These are phyloP conservation scores for Madurella mycetomatis DNA, from an alignment of 2,329 filamentous ascomycete species.

Conservation along the genomic window DNA sequence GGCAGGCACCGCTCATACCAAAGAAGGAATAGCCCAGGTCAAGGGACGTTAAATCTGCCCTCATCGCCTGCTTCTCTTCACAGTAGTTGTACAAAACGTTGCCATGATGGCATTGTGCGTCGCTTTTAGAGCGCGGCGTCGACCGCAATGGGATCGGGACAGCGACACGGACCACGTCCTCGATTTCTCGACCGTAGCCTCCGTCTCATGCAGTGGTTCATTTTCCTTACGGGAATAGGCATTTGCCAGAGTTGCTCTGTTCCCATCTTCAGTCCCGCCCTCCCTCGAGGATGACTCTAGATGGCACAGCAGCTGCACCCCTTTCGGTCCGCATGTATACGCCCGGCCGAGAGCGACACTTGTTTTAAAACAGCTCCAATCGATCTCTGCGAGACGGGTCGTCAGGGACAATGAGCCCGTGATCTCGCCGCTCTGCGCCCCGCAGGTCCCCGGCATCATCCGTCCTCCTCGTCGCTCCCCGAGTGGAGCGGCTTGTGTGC, in stretches of 20 bases:
- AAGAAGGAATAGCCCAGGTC: not conserved
- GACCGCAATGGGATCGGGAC: not conserved
- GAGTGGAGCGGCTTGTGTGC: conserved; percentile 7
- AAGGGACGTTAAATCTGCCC: not conserved
- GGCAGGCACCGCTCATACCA: too few species aligned
- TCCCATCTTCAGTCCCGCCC: too few species aligned
- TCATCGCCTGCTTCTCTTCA: not conserved
- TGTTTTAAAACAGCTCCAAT: conserved; percentile 17
- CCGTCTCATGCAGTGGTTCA: too few species aligned
- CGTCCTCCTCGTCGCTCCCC: not conserved
- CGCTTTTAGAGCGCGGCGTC: not conserved
- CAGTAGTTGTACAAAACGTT: not conserved
- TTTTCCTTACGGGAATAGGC: too few species aligned
- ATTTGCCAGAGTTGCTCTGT: too few species aligned
- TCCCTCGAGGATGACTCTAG: conserved; percentile 13
- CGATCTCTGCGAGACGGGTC: conserved; percentile 2
- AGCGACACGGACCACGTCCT: too few species aligned
- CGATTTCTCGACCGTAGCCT: too few species aligned
- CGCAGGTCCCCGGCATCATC: not conserved
- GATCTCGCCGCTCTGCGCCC: not conserved
- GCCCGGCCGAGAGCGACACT: conserved; percentile 13
- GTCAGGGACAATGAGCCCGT: not conserved
- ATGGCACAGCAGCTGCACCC: conserved; percentile 10
- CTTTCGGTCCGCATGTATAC: conserved; percentile 16
- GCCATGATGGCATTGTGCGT: not conserved